These are phyloP conservation scores for Pseudoperonospora humuli DNA, from an alignment of 352 stramenopile genomes.

Conservation along the genomic window DNA sequence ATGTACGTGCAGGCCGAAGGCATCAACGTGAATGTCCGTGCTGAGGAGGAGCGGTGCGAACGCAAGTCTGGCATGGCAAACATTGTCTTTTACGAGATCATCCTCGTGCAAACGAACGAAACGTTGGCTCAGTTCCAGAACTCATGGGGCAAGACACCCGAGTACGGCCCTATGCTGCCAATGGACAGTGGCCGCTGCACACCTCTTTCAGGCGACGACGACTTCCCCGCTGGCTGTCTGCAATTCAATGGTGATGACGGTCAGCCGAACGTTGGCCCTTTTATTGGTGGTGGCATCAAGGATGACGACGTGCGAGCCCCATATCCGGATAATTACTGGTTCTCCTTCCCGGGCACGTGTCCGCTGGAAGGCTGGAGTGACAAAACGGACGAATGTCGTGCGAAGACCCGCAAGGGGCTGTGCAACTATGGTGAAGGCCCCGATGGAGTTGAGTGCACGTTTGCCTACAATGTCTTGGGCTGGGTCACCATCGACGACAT, in stretches of 20 bases:
- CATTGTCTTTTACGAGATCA: constrained; percentile 72
- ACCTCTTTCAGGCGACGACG: constrained; percentile 24
- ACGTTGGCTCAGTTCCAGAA: constrained; percentile 52
- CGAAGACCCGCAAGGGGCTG: constrained; percentile 44
- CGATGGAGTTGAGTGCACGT: constrained; percentile 67
- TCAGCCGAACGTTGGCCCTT: constrained; percentile 56
- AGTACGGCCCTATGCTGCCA: constrained; percentile 59
- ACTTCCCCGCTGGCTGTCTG: constrained; percentile 44
- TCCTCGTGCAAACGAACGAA: constrained; percentile 56
- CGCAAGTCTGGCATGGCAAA: constrained; percentile 55
- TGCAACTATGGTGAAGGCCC: constrained; percentile 47
- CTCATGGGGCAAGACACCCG: constrained; percentile 40
- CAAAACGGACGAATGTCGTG: constrained; percentile 53
- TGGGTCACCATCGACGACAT: constrained; percentile 76
- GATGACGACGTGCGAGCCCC: constrained; percentile 37
- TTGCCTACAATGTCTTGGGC: constrained; percentile 67
- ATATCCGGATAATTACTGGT: constrained; percentile 58
- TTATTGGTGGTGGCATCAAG: constrained; percentile 51
- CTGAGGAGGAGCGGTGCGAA: constrained; percentile 39
- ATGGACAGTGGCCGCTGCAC: constrained; percentile 66
- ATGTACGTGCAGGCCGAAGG: constrained; percentile 79
- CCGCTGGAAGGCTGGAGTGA: constrained; percentile 40
- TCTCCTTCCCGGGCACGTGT: constrained; percentile 57
- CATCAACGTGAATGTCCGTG: constrained; percentile 55
- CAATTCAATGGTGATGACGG: constrained; percentile 61